These are phyloP conservation scores for Neonectria hederae DNA, from an alignment of 2,329 filamentous ascomycete genomes.

Conservation along the genomic window DNA sequence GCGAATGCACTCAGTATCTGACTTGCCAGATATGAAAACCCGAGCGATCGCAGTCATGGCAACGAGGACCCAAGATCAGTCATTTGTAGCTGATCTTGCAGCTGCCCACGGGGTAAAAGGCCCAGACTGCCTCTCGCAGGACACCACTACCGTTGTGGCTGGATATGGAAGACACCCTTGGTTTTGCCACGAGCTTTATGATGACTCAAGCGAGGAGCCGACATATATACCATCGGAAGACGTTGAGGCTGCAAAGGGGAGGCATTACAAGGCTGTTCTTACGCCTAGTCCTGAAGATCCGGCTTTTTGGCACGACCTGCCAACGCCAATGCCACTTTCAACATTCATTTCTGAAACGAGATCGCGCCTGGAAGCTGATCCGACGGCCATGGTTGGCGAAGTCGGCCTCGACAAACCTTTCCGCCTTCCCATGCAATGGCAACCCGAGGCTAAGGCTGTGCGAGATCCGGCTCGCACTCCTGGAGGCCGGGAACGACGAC, in stretches of 20 bases:
- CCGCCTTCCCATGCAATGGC: constrained; percentile 70
- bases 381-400: constrained; percentile 74
- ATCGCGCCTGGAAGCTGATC: constrained; percentile 62
- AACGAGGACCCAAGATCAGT: constrained; percentile 38
- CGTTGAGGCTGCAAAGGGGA: constrained; percentile 20
- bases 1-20: neutral
- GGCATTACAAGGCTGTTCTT: constrained; percentile 33
- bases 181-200: constrained; percentile 39
- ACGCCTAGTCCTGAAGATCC: constrained; percentile 28
- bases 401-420: constrained; percentile 79
- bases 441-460: constrained; percentile 41
- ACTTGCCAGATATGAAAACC: constrained; percentile 29
- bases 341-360: constrained; percentile 65
- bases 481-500: constrained; percentile 74
- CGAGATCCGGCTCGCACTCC: constrained; percentile 59
- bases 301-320: constrained; percentile 53
- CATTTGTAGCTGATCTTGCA: constrained; percentile 19
- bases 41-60: constrained; percentile 34
- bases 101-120: constrained; percentile 10
- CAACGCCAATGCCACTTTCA: constrained; percentile 66
- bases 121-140: neutral
- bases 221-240: constrained; percentile 14
- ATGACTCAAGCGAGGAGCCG: constrained; percentile 9
- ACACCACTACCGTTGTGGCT: constrained; percentile 23
- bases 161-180: constrained; percentile 40